Evolutionary conservation across 1,284 basidiomycete genomes (phyloP).

Genomic region (Puccinia coronata): DNA sequence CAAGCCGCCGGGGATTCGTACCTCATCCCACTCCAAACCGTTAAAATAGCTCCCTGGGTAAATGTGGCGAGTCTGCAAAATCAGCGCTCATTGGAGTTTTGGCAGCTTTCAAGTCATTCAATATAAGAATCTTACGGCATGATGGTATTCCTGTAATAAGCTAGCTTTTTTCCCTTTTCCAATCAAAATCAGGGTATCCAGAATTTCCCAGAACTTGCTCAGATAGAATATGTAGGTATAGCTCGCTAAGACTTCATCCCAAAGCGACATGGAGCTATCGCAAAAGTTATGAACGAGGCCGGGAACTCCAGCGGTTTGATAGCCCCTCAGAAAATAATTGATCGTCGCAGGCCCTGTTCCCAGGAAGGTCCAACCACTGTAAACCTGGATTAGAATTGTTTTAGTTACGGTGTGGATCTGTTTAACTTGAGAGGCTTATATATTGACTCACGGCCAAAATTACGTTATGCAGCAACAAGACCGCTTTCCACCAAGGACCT

Average conservation of each 20-base stretch:
- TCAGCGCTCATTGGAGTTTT: too few relatives aligned
- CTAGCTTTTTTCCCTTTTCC: slow-evolving; percentile 59
- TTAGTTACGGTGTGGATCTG: slow-evolving; percentile 49
- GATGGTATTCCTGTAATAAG: slow-evolving; percentile 55
- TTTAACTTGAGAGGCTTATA: slow-evolving; percentile 51
- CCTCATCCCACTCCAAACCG: slow-evolving; percentile 58
- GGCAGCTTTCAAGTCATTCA: neutral
- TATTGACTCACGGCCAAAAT: slow-evolving; percentile 56
- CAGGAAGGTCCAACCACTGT: slow-evolving; percentile 51
- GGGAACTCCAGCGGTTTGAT: slow-evolving; percentile 50
- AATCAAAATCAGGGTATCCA: slow-evolving; percentile 58
- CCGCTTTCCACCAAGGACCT: slow-evolving; percentile 52
- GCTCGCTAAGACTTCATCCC: slow-evolving; percentile 54
- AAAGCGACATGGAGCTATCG: slow-evolving; percentile 56
- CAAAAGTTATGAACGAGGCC: slow-evolving; percentile 58
- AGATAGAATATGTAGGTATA: slow-evolving; percentile 58
- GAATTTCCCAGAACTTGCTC: slow-evolving; percentile 58
- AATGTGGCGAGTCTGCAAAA: neutral
- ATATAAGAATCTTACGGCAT: slow-evolving; percentile 50
- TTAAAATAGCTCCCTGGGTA: slow-evolving; percentile 55
- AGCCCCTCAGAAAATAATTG: slow-evolving; percentile 42
- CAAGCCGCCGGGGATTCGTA: slow-evolving; percentile 55
- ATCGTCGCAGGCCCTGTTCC: slow-evolving; percentile 45
- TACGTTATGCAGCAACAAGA: slow-evolving; percentile 57
- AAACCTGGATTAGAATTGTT: slow-evolving; percentile 1